Evolutionary conservation across 108 stramenopile genomes (phyloP).

Genomic region (Cylindrotheca fusiformis): DNA sequence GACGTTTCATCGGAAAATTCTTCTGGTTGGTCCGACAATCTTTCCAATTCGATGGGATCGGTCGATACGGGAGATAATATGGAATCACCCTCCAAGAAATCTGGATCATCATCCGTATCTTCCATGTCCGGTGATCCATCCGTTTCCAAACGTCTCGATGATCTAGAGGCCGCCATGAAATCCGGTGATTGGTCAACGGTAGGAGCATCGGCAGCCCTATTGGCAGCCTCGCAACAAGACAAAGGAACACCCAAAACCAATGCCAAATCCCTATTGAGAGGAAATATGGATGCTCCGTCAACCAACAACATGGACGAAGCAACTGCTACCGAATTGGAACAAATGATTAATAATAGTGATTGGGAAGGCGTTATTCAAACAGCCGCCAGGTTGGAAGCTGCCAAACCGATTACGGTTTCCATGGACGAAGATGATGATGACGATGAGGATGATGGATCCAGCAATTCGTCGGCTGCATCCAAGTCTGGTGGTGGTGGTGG

Average conservation of each 20-base stretch:
- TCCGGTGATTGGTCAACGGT: conserved; percentile 17
- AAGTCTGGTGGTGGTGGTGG: background rate
- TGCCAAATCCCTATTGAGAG: background rate
- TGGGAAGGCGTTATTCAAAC: conserved; percentile 85
- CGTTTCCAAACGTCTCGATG: conserved; percentile 15
- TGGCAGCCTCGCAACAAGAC: conserved; percentile 4
- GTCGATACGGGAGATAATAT: conserved; percentile 56
- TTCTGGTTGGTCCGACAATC: conserved; percentile 57
- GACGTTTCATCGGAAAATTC: conserved; percentile 24
- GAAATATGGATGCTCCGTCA: background rate
- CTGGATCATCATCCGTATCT: conserved; percentile 49
- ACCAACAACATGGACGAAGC: background rate
- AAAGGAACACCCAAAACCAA: background rate
- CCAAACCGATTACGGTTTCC: background rate
- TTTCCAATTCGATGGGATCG: conserved; percentile 35
- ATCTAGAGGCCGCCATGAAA: conserved; percentile 8
- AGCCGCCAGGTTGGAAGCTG: conserved; percentile 69
- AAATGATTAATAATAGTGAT: conserved; percentile 74
- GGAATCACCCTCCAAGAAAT: conserved; percentile 36
- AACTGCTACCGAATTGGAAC: conserved; percentile 65
- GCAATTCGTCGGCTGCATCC: background rate
- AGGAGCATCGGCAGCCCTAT: conserved; percentile 10
- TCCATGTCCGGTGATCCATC: conserved; percentile 28
- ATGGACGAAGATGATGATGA: conserved; percentile 58
- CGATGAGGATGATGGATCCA: conserved; percentile 24